Evolutionary conservation across 495 filamentous ascomycete species (phyloP).

Genomic region (Penicillium arizonense): DNA sequence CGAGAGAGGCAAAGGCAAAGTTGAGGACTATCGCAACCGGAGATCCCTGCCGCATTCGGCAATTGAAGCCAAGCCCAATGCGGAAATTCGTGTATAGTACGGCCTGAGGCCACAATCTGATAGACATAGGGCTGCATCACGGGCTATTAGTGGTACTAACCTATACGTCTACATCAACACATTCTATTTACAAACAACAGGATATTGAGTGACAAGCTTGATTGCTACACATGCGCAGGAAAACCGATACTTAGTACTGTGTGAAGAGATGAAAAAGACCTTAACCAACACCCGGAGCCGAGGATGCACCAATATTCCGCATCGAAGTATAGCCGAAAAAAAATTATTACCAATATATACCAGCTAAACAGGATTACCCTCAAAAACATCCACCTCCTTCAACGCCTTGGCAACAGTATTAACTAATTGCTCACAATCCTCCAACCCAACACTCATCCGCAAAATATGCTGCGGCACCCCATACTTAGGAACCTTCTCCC

Average conservation of each 20-base stretch:
- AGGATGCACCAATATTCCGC: no score
- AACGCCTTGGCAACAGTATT: neutral
- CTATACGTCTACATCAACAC: no score
- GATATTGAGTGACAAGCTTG: no score
- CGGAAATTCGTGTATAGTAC: neutral
- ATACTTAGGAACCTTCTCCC: neutral
- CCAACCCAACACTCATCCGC: constrained; percentile 16
- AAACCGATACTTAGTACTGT: no score
- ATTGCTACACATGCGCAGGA: no score
- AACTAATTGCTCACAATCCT: neutral
- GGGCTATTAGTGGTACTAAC: no score
- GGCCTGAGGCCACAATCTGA: constrained; percentile 5
- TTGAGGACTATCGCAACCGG: neutral
- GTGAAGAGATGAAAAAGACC: no score
- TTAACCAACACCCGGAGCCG: no score
- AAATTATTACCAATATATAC: no score
- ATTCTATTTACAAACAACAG: no score
- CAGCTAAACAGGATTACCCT: no score
- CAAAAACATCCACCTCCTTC: neutral
- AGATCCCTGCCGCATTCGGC: constrained; percentile 4
- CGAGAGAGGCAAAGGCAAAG: neutral
- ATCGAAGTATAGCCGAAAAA: no score
- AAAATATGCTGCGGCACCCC: constrained; percentile 13
- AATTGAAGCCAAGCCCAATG: constrained; percentile 2
- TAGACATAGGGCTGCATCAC: neutral